phyloP scores from a whole-genome alignment of 805 yeast genomes.

The Yarrowia divulgata region DNA sequence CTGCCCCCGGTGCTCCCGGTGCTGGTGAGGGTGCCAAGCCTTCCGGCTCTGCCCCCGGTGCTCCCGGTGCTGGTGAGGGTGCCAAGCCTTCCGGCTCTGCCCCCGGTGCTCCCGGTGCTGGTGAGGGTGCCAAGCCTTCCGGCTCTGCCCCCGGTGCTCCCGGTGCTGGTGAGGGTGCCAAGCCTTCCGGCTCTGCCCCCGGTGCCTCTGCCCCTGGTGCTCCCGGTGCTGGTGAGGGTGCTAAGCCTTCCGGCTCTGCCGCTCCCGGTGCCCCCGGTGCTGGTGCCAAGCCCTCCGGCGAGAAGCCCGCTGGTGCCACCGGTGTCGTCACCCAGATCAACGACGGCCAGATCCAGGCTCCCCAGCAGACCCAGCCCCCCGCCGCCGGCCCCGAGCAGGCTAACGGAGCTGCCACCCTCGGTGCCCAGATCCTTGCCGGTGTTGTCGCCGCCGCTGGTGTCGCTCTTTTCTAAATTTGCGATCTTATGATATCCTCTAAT shows the following conservation, averaged over 20 bases:
- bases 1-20: background rate
- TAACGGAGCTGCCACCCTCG: conserved; percentile 35
- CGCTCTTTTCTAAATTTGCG: conserved; percentile 28
- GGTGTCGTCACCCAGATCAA: conserved; percentile 15
- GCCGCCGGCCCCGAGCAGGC: conserved; percentile 35
- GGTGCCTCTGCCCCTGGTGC: conserved; percentile 12
- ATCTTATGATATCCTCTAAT: conserved; percentile 11
- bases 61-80: no score
- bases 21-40: no score
- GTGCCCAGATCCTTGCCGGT: conserved; percentile 25
- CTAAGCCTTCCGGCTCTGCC: conserved; percentile 12
- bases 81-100: background rate
- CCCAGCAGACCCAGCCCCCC: conserved; percentile 22
- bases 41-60: no score
- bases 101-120: no score
- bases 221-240: conserved; percentile 14
- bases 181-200: conserved; percentile 5
- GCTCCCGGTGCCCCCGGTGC: background rate
- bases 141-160: no score
- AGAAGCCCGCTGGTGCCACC: background rate
- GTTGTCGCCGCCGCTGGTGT: conserved; percentile 35
- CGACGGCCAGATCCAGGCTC: conserved; percentile 36
- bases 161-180: conserved; percentile 10
- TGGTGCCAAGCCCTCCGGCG: background rate
- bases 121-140: background rate